phyloP scores from a whole-genome alignment of 768 basidiomycete species.

The Lentinula detonsa region DNA sequence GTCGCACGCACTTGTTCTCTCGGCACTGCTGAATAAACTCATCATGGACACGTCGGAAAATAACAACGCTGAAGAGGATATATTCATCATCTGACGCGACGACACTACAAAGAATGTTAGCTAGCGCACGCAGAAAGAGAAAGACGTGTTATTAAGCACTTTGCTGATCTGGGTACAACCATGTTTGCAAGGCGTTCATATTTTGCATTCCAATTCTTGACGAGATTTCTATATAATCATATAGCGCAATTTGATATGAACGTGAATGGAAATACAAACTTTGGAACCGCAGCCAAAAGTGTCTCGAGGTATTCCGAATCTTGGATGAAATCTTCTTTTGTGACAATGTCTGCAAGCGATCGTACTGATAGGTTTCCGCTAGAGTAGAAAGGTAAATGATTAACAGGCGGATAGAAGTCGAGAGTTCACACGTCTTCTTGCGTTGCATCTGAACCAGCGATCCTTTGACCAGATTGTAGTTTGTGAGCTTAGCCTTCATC shows the following conservation, averaged over 20 bases:
- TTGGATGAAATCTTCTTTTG: constrained; percentile 72
- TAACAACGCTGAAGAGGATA: constrained; percentile 74
- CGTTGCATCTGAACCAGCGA: constrained; percentile 88
- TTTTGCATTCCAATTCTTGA: constrained; percentile 84
- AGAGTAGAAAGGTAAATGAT: constrained; percentile 5
- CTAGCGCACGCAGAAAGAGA: not conserved
- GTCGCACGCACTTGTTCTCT: constrained; percentile 75
- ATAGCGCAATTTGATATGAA: constrained; percentile 17
- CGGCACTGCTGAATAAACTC: constrained; percentile 91
- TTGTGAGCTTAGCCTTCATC: constrained; percentile 86
- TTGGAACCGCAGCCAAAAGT: constrained; percentile 88
- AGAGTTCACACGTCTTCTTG: constrained; percentile 69
- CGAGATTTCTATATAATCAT: constrained; percentile 45
- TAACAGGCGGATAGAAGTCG: not conserved
- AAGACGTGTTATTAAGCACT: constrained; percentile 41
- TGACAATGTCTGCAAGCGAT: constrained; percentile 80
- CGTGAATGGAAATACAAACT: constrained; percentile 41
- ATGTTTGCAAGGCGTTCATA: constrained; percentile 86
- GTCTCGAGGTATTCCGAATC: constrained; percentile 96
- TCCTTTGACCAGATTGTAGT: constrained; percentile 93
- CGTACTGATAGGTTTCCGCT: constrained; percentile 95
- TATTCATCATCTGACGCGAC: constrained; percentile 88
- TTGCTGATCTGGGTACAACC: constrained; percentile 91
- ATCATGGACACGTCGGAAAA: constrained; percentile 89
- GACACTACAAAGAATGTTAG: constrained; percentile 34